Percentiles rank a stretch among this genome's conserved stretches.
phyloP scores from a whole-genome alignment of 768 basidiomycete species.

The Chalciporus chontae region DNA sequence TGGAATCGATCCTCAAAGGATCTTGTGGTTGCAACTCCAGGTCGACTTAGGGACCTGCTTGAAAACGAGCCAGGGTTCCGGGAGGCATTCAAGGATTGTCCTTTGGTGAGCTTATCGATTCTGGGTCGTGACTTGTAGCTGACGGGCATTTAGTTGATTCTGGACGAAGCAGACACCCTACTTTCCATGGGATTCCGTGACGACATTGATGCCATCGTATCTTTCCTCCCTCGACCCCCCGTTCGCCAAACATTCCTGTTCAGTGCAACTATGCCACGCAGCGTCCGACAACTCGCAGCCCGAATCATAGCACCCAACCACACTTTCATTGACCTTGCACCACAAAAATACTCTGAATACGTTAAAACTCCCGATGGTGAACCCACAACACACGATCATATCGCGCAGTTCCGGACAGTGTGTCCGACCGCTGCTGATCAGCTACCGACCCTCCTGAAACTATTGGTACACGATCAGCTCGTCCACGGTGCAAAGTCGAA shows the following conservation, averaged over 20 bases:
- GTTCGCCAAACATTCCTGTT: conserved; percentile 90
- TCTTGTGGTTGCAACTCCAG: conserved; percentile 89
- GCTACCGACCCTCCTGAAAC: conserved; percentile 71
- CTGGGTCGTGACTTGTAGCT: neutral
- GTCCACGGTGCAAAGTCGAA: conserved; percentile 63
- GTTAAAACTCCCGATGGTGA: conserved; percentile 4
- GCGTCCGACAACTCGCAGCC: conserved; percentile 68
- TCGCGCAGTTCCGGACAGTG: conserved; percentile 81
- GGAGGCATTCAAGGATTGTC: conserved; percentile 48
- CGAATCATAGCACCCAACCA: conserved; percentile 57
- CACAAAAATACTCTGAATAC: conserved; percentile 23
- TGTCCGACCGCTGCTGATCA: conserved; percentile 64
- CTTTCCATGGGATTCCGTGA: conserved; percentile 91
- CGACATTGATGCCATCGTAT: conserved; percentile 73
- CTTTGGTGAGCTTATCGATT: conserved; percentile 47
- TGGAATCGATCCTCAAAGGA: conserved; percentile 67
- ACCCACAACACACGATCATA: conserved; percentile 61
- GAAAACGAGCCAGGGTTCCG: conserved; percentile 53
- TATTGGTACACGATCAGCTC: conserved; percentile 88
- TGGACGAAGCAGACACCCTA: conserved; percentile 91
- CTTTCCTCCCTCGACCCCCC: conserved; percentile 55
- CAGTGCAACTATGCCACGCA: conserved; percentile 77
- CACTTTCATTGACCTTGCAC: conserved; percentile 69
- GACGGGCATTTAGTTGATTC: conserved; percentile 56
- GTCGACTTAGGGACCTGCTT: conserved; percentile 74